Evolutionary conservation across 306 rosid species (phyloP), one percentile per base, ranked within the genome.

Genomic region (Pyrus communis): DNA sequence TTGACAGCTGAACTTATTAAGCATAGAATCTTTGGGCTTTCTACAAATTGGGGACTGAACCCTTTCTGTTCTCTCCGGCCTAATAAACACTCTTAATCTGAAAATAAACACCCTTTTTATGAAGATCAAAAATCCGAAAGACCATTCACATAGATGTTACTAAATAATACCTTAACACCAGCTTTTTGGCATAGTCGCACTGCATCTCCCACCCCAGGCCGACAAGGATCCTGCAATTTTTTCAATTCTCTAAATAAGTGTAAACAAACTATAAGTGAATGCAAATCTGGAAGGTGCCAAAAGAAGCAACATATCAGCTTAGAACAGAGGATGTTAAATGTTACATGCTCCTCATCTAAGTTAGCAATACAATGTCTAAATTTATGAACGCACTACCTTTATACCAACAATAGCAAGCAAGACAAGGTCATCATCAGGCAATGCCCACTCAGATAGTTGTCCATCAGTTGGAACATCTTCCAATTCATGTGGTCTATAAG

Each of bases 321-420:
- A 57, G 62, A n/a, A 57, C 62, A 57, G 23, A 9, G 27, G 13
- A 57, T 57, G 11, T 57, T 57, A 57, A 57, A 57, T 57, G 27
- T n/a, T 57, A 11, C 28, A n/a, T 9, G 27, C 21, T 49, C 55
- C 55, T 49, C 21, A 49, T 49, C 9, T 0, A 49, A 49, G 55
- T 49, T 15, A 49, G 21, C 18, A 49, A 49, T 49, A 2, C 62
- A 57, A 22, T 40, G 42, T 5, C 9, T 69, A 11, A 27, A 57
- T 13, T 52, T 46, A 12, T 30, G 33, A 30, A 71, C 21, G 21
- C 38, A 35, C 15, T 78, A 89, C 98, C 98, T 93, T 93, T 68
- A 93, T 75, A 75, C 98, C 98, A 74, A 93, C 87, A 77, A 93
- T 89, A 76, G 98, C 98, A 84, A 93, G 84, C 80, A 93, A 85